A percentile compares a stretch with the other conserved stretches of the same genome.
Conservation (phyloP, 345 rosid genomes). For the Ailanthus altissimus region DNA sequence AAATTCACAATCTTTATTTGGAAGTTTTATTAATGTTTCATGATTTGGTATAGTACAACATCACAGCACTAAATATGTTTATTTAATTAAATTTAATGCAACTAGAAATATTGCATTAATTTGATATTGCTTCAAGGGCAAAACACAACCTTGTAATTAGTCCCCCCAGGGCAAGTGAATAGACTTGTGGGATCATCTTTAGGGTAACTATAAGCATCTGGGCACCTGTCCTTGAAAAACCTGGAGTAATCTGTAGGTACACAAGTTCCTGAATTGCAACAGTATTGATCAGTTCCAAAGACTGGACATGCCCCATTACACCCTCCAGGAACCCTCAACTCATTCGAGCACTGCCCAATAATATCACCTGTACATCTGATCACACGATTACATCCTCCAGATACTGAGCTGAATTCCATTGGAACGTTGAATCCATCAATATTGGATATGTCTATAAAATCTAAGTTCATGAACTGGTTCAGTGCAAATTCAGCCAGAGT, state of each 20-base stretch:
- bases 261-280: conserved; percentile 3
- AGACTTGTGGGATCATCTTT: conserved; percentile 12
- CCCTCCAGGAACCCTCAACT: conserved; percentile 5
- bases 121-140: background rate
- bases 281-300: background rate
- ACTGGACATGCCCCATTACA: conserved; percentile 6
- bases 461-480: conserved; percentile 18
- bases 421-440: conserved; percentile 44
- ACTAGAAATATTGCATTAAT: too few species aligned
- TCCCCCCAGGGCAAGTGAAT: background rate
- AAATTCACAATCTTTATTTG: too few species aligned
- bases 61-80: too few species aligned
- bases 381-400: conserved; percentile 21
- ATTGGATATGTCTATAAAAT: conserved; percentile 37
- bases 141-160: conserved; percentile 7
- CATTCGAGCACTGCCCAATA: background rate
- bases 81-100: too few species aligned
- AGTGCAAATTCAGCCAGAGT: conserved; percentile 37
- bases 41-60: too few species aligned
- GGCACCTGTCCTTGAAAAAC: conserved; percentile 16
- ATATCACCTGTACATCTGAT: background rate
- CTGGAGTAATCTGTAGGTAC: background rate
- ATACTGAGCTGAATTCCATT: conserved; percentile 36
- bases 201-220: conserved; percentile 19
- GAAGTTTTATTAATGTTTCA: too few species aligned